A percentile compares a stretch with the other conserved stretches of the same genome.
Evolutionary conservation across 169 alveolate species (phyloP).

Genomic region (Plasmodium inui): DNA sequence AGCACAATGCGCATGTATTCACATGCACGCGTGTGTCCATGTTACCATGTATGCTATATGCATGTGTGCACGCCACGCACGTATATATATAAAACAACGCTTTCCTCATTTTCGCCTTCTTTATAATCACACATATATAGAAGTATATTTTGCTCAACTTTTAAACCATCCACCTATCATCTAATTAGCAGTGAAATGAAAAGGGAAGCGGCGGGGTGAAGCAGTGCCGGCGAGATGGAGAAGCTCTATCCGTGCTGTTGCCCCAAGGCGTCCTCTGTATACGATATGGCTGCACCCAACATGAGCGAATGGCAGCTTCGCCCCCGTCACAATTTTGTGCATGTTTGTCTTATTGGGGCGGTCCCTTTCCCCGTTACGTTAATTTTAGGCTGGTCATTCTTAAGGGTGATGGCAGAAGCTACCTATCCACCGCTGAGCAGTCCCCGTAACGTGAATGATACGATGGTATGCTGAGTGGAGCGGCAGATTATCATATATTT

Average conservation of each 20-base stretch:
- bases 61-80: neutral
- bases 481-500: neutral
- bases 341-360: neutral
- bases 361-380: neutral
- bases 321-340: no score
- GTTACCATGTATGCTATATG: neutral
- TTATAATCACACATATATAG: neutral
- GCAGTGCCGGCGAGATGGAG: no score
- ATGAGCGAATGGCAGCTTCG: neutral
- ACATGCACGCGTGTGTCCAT: neutral
- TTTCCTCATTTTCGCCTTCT: neutral
- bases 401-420: neutral
- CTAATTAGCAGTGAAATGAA: neutral
- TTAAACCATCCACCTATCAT: neutral
- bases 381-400: neutral
- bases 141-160: neutral
- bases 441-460: neutral
- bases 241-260: neutral
- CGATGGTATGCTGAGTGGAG: neutral
- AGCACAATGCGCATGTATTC: neutral
- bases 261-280: neutral
- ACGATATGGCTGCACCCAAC: neutral
- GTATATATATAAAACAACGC: neutral
- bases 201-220: neutral
- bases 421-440: neutral